A percentile compares a stretch with the other conserved stretches of the same genome.
These are phyloP conservation scores for Chaetothyriales sp. DNA, from an alignment of 2,329 filamentous ascomycete species.

Conservation along the genomic window DNA sequence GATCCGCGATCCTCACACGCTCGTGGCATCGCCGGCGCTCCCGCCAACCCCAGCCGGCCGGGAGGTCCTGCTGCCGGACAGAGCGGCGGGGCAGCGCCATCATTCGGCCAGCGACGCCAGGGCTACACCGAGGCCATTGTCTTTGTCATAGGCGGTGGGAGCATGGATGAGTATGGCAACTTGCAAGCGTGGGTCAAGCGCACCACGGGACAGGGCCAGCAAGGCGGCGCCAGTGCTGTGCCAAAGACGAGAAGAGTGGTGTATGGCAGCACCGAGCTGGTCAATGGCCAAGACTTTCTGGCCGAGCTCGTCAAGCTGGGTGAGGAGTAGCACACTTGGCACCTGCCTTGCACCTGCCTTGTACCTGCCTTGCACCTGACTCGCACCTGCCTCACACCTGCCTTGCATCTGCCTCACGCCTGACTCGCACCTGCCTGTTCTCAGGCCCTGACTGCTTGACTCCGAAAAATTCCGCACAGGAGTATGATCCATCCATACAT, in stretches of 20 bases:
- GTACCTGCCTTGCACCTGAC: no score
- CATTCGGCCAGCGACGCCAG: conserved; percentile 79
- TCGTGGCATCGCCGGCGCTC: conserved; percentile 68
- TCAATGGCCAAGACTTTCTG: conserved; percentile 51
- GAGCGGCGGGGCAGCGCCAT: conserved; percentile 45
- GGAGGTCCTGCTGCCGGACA: conserved; percentile 15
- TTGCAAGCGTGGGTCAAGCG: conserved; percentile 88
- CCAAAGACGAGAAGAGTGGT: conserved; percentile 66
- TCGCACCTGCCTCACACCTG: no score
- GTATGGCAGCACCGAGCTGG: conserved; percentile 76
- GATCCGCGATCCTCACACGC: conserved; percentile 90
- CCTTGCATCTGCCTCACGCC: no score
- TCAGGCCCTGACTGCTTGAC: no score
- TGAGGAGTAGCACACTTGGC: no score
- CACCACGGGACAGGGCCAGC: conserved; percentile 45
- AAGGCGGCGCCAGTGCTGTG: conserved; percentile 28
- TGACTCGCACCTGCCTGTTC: no score
- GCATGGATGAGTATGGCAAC: conserved; percentile 98
- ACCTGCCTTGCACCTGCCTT: no score
- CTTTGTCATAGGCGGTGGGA: conserved; percentile 90
- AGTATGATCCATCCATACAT: no score
- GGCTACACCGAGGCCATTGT: conserved; percentile 83
- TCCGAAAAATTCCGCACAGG: no score
- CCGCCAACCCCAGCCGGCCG: conserved; percentile 42
- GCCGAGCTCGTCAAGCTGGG: conserved; percentile 42